These are phyloP conservation scores for Lactarius evosmus DNA, from an alignment of 768 basidiomycete species.

Conservation along the genomic window DNA sequence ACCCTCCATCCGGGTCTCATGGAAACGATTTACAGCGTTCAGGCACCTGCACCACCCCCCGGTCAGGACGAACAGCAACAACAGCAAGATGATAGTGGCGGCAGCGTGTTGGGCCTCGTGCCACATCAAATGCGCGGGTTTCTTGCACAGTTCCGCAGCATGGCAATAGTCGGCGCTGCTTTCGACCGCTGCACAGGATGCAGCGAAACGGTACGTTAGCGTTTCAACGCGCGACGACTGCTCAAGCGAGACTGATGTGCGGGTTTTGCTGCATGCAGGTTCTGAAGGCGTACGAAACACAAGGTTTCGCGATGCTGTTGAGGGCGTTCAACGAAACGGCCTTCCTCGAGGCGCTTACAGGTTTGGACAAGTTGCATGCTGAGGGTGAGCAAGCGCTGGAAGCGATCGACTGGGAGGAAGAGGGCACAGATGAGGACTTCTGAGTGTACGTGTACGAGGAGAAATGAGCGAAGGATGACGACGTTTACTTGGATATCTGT, in stretches of 20 bases:
- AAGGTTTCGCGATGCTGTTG: constrained; percentile 76
- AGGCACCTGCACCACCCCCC: constrained; percentile 70
- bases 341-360: constrained; percentile 52
- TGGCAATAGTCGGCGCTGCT: constrained; percentile 82
- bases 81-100: constrained; percentile 22
- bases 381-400: constrained; percentile 53
- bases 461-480: constrained; percentile 13
- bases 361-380: constrained; percentile 51
- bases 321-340: constrained; percentile 89
- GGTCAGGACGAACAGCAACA: constrained; percentile 32
- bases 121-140: constrained; percentile 95
- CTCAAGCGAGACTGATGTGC: background rate
- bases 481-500: background rate
- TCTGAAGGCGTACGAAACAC: constrained; percentile 72
- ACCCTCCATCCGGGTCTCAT: constrained; percentile 1
- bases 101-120: constrained; percentile 75
- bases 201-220: constrained; percentile 60
- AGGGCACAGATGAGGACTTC: constrained; percentile 36
- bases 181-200: constrained; percentile 91
- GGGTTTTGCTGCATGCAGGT: constrained; percentile 51
- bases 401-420: constrained; percentile 48
- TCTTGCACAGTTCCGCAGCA: constrained; percentile 79
- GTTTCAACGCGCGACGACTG: background rate
- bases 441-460: constrained; percentile 33
- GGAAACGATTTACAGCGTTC: constrained; percentile 37